These are phyloP conservation scores for Pseudogymnoascus sp. DNA, from an alignment of 2,329 filamentous ascomycete species.

Conservation along the genomic window DNA sequence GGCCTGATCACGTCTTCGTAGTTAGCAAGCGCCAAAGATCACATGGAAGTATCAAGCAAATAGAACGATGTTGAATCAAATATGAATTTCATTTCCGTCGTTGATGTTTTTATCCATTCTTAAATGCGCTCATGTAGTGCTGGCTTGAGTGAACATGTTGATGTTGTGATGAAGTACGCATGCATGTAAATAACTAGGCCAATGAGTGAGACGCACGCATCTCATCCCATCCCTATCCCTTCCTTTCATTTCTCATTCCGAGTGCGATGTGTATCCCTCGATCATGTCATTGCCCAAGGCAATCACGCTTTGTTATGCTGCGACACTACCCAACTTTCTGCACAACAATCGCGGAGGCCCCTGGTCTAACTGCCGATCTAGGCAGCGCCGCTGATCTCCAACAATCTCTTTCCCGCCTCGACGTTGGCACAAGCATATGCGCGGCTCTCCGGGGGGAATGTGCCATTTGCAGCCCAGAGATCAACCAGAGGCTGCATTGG, in stretches of 20 bases:
- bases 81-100: constrained; percentile 11
- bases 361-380: background rate
- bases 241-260: constrained; percentile 10
- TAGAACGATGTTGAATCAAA: constrained; percentile 3
- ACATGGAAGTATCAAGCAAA: background rate
- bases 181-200: constrained; percentile 5
- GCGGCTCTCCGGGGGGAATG: constrained; percentile 71
- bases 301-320: constrained; percentile 3
- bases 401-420: constrained; percentile 51
- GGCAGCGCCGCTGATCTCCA: constrained; percentile 34
- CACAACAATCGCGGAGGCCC: background rate
- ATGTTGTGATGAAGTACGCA: constrained; percentile 12
- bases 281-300: constrained; percentile 5
- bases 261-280: constrained; percentile 4
- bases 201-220: constrained; percentile 6
- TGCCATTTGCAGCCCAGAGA: constrained; percentile 82
- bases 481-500: constrained; percentile 94
- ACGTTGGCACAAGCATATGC: constrained; percentile 61
- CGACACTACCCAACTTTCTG: constrained; percentile 2
- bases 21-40: background rate
- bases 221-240: background rate
- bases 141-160: constrained; percentile 4
- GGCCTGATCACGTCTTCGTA: background rate
- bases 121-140: constrained; percentile 10
- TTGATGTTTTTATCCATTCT: constrained; percentile 10